Percentiles rank a stretch among this genome's conserved stretches.
Conservation (phyloP, 139 green algal genomes). For the Gonium pectorale region DNA sequence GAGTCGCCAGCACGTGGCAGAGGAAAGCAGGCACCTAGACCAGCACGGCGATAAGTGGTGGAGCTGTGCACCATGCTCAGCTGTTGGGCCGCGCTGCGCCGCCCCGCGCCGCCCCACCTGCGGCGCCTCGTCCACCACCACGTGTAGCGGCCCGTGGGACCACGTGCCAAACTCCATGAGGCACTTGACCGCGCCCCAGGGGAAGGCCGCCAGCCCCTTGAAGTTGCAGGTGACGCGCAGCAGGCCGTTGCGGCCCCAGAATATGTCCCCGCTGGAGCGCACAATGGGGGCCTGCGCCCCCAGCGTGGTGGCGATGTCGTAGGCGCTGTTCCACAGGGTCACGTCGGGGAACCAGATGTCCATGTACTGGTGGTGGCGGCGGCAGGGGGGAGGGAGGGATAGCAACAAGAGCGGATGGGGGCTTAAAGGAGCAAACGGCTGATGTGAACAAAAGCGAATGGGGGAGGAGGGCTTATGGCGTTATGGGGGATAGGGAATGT, state of each 20-base stretch:
- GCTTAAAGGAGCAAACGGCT: too few relatives aligned
- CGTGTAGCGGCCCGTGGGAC: not conserved
- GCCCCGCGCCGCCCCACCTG: not conserved
- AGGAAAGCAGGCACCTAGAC: too few relatives aligned
- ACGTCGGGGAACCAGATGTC: constrained; percentile 33
- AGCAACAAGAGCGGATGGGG: too few relatives aligned
- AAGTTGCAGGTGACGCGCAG: constrained; percentile 10
- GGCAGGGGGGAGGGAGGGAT: not conserved
- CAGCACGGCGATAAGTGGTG: too few relatives aligned
- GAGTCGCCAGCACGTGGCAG: too few relatives aligned
- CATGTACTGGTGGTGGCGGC: constrained; percentile 12
- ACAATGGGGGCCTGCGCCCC: not conserved
- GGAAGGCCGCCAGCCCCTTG: constrained; percentile 11
- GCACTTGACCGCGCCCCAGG: constrained; percentile 16
- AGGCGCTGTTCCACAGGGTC: constrained; percentile 38
- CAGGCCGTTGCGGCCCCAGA: constrained; percentile 15
- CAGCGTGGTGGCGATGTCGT: constrained; percentile 1
- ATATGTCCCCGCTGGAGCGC: not conserved
- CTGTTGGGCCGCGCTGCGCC: not conserved
- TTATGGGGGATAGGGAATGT: too few relatives aligned
- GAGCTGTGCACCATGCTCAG: too few relatives aligned
- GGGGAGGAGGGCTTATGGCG: too few relatives aligned
- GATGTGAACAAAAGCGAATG: too few relatives aligned
- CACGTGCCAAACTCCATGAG: constrained; percentile 24
- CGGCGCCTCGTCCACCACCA: not conserved